Percentiles rank a stretch among this genome's conserved stretches.
Evolutionary conservation across 768 basidiomycete species (phyloP).

Genomic region (Thelephora ganbajun): DNA sequence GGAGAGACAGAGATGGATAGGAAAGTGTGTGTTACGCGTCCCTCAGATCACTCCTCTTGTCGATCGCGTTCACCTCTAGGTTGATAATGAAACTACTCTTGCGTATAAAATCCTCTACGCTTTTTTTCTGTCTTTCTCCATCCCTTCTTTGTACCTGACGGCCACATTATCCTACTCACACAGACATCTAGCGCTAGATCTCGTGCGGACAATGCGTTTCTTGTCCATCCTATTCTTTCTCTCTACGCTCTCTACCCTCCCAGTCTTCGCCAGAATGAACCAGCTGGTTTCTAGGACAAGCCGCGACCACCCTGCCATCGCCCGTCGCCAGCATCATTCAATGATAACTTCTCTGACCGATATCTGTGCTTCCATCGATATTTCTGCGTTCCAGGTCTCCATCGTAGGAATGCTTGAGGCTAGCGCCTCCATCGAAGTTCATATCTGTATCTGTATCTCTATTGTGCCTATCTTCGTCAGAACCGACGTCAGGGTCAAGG

Average conservation of each 20-base stretch:
- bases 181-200: no score
- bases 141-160: no score
- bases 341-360: not conserved
- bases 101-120: no score
- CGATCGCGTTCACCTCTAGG: no score
- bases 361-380: slow-evolving; percentile 5
- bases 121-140: no score
- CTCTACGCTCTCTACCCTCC: not conserved
- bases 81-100: no score
- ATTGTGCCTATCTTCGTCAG: slow-evolving; percentile 13
- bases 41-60: no score
- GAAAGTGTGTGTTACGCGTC: no score
- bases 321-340: slow-evolving; percentile 1
- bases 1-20: no score
- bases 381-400: slow-evolving; percentile 4
- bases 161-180: no score
- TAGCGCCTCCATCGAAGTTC: not conserved
- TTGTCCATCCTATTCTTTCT: not conserved
- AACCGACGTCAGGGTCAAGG: slow-evolving; percentile 12
- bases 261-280: not conserved
- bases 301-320: slow-evolving; percentile 4
- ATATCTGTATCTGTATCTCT: slow-evolving; percentile 17
- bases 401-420: slow-evolving; percentile 2
- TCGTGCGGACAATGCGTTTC: not conserved
- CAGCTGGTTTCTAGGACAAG: not conserved